phyloP scores from a whole-genome alignment of 352 stramenopile species.

The Thalassiosira livingstoniorum region DNA sequence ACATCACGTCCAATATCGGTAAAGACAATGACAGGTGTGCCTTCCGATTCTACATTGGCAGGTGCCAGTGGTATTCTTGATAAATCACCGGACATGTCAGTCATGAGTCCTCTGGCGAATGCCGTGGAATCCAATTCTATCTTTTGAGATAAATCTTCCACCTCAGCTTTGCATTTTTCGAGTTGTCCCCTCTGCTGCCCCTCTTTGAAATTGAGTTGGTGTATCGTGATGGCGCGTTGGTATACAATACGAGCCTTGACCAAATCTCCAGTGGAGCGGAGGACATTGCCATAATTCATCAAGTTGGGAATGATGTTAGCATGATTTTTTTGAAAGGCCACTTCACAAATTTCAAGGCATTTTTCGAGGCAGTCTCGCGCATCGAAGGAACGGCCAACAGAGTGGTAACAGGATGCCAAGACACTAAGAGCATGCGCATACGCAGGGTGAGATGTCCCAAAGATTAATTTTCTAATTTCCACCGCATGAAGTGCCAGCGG shows the following conservation, averaged over 20 bases:
- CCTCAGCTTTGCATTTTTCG: constrained; percentile 59
- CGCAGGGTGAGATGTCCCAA: constrained; percentile 63
- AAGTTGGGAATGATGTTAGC: constrained; percentile 74
- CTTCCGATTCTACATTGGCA: constrained; percentile 55
- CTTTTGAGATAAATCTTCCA: constrained; percentile 56
- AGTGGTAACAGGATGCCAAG: constrained; percentile 59
- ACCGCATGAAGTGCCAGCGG: constrained; percentile 61
- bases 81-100: constrained; percentile 25
- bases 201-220: constrained; percentile 69
- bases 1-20: constrained; percentile 70
- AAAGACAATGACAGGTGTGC: constrained; percentile 66
- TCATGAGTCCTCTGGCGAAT: neutral
- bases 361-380: constrained; percentile 58
- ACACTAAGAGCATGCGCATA: constrained; percentile 69
- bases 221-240: constrained; percentile 61
- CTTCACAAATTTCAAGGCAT: constrained; percentile 68
- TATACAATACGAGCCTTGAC: constrained; percentile 56
- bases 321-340: constrained; percentile 66
- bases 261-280: constrained; percentile 52
- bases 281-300: constrained; percentile 70
- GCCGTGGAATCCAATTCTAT: constrained; percentile 42
- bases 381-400: constrained; percentile 59
- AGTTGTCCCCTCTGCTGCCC: constrained; percentile 61
- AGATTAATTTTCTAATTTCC: constrained; percentile 63
- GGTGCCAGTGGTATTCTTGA: constrained; percentile 17